Conservation (phyloP, 345 rosid species). For the Pistacia vera region DNA sequence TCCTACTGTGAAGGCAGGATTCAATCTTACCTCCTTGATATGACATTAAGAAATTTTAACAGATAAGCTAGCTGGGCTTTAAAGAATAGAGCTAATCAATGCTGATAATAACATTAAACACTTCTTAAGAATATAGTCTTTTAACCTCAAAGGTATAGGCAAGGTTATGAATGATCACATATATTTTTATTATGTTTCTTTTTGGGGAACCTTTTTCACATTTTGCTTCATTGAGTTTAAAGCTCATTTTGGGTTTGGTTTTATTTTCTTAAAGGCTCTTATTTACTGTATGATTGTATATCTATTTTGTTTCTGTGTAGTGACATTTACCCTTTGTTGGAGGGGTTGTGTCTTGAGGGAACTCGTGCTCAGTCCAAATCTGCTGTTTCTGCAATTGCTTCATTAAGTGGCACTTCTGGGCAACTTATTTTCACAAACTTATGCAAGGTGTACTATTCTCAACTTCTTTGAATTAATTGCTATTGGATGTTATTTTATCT, state of each 20-base stretch:
- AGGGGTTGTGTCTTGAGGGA: slow-evolving; percentile 71
- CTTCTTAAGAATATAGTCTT: background rate
- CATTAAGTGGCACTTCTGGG: slow-evolving; percentile 57
- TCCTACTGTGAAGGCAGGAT: background rate
- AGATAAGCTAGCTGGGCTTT: background rate
- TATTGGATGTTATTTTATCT: slow-evolving; percentile 2
- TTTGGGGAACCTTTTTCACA: background rate
- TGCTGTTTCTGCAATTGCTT: slow-evolving; percentile 85
- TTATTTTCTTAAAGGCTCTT: slow-evolving; percentile 10
- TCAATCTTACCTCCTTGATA: slow-evolving; percentile 1
- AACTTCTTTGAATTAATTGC: background rate
- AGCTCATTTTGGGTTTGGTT: background rate
- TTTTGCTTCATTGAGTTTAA: slow-evolving; percentile 4
- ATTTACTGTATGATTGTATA: background rate
- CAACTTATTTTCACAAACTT: slow-evolving; percentile 50
- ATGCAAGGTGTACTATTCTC: slow-evolving; percentile 60
- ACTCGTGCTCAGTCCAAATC: slow-evolving; percentile 78
- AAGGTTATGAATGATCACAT: background rate
- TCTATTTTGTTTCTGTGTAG: slow-evolving; percentile 40
- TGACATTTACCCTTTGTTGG: slow-evolving; percentile 63
- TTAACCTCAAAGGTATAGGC: background rate
- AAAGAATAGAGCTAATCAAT: background rate
- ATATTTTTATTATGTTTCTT: background rate
- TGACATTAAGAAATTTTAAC: background rate
- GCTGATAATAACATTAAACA: background rate